phyloP scores from a whole-genome alignment of 805 yeast genomes.

The Ogataea wickerhamii region DNA sequence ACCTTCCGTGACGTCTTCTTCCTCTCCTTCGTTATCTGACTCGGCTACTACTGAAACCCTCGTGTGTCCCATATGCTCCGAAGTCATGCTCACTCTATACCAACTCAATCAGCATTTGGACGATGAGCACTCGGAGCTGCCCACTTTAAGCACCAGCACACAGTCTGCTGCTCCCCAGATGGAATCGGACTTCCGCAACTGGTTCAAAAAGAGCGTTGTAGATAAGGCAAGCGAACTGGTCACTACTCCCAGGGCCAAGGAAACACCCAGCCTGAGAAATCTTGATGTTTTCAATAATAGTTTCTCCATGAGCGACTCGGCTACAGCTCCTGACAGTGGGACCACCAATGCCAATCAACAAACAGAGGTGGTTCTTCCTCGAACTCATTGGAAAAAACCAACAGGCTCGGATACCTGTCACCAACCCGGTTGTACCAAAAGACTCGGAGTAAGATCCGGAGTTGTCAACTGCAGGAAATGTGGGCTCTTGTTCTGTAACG shows the following conservation, averaged over 20 bases:
- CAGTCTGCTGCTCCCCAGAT: slow-evolving; percentile 4
- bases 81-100: slow-evolving; percentile 47
- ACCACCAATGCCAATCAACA: slow-evolving; percentile 1
- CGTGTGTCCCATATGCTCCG: slow-evolving; percentile 69
- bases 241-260: slow-evolving; percentile 26
- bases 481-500: slow-evolving; percentile 65
- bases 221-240: slow-evolving; percentile 36
- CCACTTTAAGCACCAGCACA: not conserved
- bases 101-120: slow-evolving; percentile 72
- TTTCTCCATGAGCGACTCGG: slow-evolving; percentile 17
- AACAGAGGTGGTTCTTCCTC: slow-evolving; percentile 25
- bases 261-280: slow-evolving; percentile 32
- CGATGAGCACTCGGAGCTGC: slow-evolving; percentile 46
- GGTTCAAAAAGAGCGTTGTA: slow-evolving; percentile 40
- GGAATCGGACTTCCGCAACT: slow-evolving; percentile 38
- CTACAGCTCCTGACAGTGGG: slow-evolving; percentile 1
- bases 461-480: slow-evolving; percentile 71
- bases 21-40: slow-evolving; percentile 4
- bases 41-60: slow-evolving; percentile 5
- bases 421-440: slow-evolving; percentile 37
- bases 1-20: slow-evolving; percentile 9
- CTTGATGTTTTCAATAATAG: slow-evolving; percentile 49
- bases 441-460: slow-evolving; percentile 50
- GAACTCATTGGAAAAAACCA: slow-evolving; percentile 58
- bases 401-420: slow-evolving; percentile 42